These are phyloP conservation scores for Ceriops zippeliana DNA, from an alignment of 345 rosid genomes.

Conservation along the genomic window DNA sequence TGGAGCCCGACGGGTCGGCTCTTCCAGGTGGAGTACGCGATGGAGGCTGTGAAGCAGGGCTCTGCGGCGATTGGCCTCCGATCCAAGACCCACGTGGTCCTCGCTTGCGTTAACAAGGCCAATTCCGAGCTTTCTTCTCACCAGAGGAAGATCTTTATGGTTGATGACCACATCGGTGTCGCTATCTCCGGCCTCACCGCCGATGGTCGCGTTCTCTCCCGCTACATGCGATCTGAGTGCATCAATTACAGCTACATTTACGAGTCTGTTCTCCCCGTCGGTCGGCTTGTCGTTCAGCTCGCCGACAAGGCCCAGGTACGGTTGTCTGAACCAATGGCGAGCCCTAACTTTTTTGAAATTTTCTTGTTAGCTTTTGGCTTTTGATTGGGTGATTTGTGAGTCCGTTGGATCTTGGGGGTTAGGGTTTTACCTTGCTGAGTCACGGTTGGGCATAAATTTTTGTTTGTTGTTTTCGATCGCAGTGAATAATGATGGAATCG, in stretches of 20 bases:
- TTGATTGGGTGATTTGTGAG: background rate
- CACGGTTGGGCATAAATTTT: background rate
- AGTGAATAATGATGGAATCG: too few species aligned
- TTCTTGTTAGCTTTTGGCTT: background rate
- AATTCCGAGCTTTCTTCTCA: constrained; percentile 93
- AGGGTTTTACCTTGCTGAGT: background rate
- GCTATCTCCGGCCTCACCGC: constrained; percentile 98
- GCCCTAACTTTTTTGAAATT: background rate
- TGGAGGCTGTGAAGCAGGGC: constrained; percentile 99
- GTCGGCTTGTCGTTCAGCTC: constrained; percentile 66
- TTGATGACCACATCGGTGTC: constrained; percentile 95
- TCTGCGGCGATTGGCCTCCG: constrained; percentile 99
- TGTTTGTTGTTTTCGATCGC: background rate
- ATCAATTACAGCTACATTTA: constrained; percentile 80
- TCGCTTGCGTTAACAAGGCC: constrained; percentile 91
- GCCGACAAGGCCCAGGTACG: constrained; percentile 97
- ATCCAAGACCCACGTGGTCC: constrained; percentile 89
- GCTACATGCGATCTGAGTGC: constrained; percentile 94
- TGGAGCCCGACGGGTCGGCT: constrained; percentile 99
- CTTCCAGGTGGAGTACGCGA: constrained; percentile 97
- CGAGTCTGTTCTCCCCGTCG: constrained; percentile 96
- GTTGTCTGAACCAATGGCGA: background rate
- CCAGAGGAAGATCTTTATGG: constrained; percentile 97
- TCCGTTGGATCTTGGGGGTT: background rate
- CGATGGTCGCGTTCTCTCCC: constrained; percentile 93